Percentiles rank a stretch among this genome's conserved stretches.
Conservation (phyloP, 352 stramenopile species). For the Phytophthora crassamura region DNA sequence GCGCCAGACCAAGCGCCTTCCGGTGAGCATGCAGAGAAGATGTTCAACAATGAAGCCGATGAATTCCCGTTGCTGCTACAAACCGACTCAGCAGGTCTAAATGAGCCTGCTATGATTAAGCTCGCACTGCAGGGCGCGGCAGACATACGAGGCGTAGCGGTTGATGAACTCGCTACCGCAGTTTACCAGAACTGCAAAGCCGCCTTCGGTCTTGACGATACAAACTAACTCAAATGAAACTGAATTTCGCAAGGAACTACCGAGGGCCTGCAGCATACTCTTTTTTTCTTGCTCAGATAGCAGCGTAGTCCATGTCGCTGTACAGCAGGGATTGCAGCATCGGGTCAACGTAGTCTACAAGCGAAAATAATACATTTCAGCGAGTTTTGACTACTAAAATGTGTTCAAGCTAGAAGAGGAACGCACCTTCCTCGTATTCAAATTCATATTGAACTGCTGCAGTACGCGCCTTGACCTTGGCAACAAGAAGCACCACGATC, state of each 20-base stretch:
- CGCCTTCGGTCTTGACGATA: constrained; percentile 45
- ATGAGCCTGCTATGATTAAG: constrained; percentile 63
- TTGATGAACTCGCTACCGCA: constrained; percentile 43
- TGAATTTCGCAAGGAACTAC: neutral
- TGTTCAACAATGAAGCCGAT: constrained; percentile 9
- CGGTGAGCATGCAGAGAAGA: constrained; percentile 20
- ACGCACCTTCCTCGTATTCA: constrained; percentile 29
- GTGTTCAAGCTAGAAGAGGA: neutral
- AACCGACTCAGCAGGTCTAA: constrained; percentile 34
- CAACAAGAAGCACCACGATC: constrained; percentile 29
- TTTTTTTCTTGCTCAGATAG: constrained; percentile 50
- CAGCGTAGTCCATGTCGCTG: constrained; percentile 80
- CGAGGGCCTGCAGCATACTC: too few species aligned
- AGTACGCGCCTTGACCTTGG: constrained; percentile 28
- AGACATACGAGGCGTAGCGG: constrained; percentile 38
- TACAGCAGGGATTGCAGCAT: constrained; percentile 70
- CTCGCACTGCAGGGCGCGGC: constrained; percentile 54
- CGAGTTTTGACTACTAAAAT: neutral
- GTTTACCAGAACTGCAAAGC: constrained; percentile 47
- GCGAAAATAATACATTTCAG: neutral
- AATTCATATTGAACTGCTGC: constrained; percentile 14
- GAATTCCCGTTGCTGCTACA: constrained; percentile 24
- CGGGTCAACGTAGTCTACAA: constrained; percentile 34
- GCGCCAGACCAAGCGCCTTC: constrained; percentile 68
- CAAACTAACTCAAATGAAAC: neutral